Conservation (phyloP, 1,139 yeast genomes). For the Lodderomyces pseudojiufengensis region DNA sequence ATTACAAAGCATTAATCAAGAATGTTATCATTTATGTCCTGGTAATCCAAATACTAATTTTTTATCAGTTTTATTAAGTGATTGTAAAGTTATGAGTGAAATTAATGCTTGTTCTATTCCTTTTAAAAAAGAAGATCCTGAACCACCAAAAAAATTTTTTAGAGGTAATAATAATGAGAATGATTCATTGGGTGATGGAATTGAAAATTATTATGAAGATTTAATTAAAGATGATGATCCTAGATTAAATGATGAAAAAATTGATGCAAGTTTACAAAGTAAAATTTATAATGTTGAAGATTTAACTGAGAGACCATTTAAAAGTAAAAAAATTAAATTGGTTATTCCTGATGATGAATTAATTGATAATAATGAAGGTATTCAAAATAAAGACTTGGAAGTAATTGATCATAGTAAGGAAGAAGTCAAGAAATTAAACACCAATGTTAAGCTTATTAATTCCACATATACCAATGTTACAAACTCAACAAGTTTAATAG, state of each 20-base stretch:
- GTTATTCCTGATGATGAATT: conserved; percentile 7
- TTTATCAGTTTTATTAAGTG: conserved; percentile 41
- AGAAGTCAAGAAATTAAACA: too few species aligned
- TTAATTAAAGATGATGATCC: conserved; percentile 5
- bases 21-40: conserved; percentile 48
- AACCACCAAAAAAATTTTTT: conserved; percentile 4
- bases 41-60: conserved; percentile 47
- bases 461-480: not conserved
- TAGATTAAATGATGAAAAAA: conserved; percentile 4
- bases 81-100: conserved; percentile 44
- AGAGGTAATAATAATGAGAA: too few species aligned
- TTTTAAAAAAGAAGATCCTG: conserved; percentile 37
- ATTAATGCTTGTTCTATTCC: conserved; percentile 51
- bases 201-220: too few species aligned
- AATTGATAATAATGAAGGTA: not conserved
- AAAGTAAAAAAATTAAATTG: conserved; percentile 12
- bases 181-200: too few species aligned
- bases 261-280: conserved; percentile 11
- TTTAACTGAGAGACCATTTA: conserved; percentile 7
- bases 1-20: conserved; percentile 41
- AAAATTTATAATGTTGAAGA: conserved; percentile 8
- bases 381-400: too few species aligned
- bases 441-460: too few species aligned
- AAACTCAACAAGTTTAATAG: not conserved
- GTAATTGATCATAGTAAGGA: too few species aligned